Base-by-base conservation (phyloP, 179 eudicot species). In the Pouteria campechiana region DNA sequence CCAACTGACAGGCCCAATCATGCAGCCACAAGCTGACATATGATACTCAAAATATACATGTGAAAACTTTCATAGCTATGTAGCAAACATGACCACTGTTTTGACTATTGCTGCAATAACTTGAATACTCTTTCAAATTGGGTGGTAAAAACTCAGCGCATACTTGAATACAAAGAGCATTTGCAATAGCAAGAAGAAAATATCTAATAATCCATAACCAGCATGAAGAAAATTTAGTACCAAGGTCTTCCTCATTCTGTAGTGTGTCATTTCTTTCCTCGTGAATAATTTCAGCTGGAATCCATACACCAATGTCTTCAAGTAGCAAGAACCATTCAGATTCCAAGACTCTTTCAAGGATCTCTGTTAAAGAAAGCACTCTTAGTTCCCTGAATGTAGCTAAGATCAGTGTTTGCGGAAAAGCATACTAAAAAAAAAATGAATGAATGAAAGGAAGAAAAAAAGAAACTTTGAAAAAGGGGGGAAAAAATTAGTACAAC, bases 221-320 rank as follows among this genome's bases (percentile, higher is more conserved):
- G 54, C 14, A 7, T 5, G 24, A 4, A 20, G 24, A n/a, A 24
- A 48, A 57, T 5, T 44, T 27, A 23, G 65, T 90, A 86, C 98
- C 98, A 40, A 51, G 41, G 3, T 85, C 98, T 38, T 62, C 64
- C 38, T 62, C 68, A 14, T 75, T 82, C 46, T 82, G 78, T 16
- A 94, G 96, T 65, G 73, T 82, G 65, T 90, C 98, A 43, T 79
- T 69, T 41, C 77, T 80, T 60, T 75, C 96, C 57, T 64, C 38
- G 44, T 73, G 54, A 41, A 45, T 44, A 37, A 79, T 17, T 27
- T 60, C 58, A 44, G 71, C 59, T 12, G 96, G 98, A 59, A 90
- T 79, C 81, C 78, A 90, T 27, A 90, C 57, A 24, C 98, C 98
- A 50, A 90, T 64, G 41, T 77, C 74, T 41, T 79, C 88, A 32